These are phyloP conservation scores for Solanum pinnatisectum DNA, from an alignment of 257 asterid species.

Conservation along the genomic window DNA sequence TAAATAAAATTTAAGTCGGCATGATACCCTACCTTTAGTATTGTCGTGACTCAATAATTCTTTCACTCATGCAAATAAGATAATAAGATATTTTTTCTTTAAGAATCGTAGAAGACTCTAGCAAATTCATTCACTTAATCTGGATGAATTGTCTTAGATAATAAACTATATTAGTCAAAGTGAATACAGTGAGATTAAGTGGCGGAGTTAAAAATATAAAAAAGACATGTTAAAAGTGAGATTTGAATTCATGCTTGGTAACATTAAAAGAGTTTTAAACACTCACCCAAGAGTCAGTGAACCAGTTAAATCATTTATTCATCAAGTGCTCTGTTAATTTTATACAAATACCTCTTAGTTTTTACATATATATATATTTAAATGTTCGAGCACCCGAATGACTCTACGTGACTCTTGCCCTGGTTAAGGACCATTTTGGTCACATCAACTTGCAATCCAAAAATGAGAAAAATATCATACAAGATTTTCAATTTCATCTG, in stretches of 20 bases:
- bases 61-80: background rate
- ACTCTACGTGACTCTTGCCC: background rate
- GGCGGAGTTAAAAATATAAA: too few relatives aligned
- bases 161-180: background rate
- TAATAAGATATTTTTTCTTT: background rate
- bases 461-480: background rate
- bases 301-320: fast-evolving
- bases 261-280: too few relatives aligned
- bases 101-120: background rate
- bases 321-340: too few relatives aligned
- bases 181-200: background rate
- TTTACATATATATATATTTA: too few relatives aligned
- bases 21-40: background rate
- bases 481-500: background rate
- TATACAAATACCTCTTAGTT: too few relatives aligned
- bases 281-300: fast-evolving
- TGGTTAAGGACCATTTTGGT: background rate
- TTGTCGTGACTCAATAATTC: background rate
- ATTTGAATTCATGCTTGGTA: too few relatives aligned
- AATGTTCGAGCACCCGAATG: background rate
- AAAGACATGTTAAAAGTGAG: too few relatives aligned
- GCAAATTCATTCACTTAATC: background rate
- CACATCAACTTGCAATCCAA: background rate
- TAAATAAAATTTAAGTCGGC: background rate
- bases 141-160: background rate